Evolutionary conservation across 768 basidiomycete species (phyloP), one percentile per base, ranked within the genome.

Genomic region (Tricholoma hemisulphureum): DNA sequence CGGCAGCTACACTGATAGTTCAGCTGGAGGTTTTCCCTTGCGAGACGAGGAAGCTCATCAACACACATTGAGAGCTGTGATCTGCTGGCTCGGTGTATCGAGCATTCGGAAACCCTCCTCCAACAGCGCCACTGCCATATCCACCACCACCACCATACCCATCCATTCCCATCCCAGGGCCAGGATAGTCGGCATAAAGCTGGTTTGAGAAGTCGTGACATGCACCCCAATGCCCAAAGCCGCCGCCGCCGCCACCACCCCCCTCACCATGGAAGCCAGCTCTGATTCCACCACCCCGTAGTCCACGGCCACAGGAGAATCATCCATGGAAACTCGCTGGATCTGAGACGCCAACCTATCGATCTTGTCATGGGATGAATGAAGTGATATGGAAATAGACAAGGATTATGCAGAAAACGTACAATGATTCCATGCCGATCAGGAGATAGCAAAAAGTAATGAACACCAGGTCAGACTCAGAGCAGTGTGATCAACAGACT

Each of bases 41-140:
- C n/a, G n/a, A 6, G 20, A 14, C 2, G 5, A 45, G 11, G 23
- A 32, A 24, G 24, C 23, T 46, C n/a, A 11, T n/a, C 13, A 11
- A 87, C 96, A 72, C 71, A 97, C 96, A 72, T 99, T 99, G 74
- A 93, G 88, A 65, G 98, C 95, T 85, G 96, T 91, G 68, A 99
- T 98, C 77, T 99, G 96, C 71, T 94, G 91, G 69, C 89, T 95
- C 87, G 13, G 74, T 69, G 61, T 77, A 83, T 14, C 72, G 72
- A 4, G 68, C 69, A 35, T 66, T 65, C 53, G 65, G 69, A 37
- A 62, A 62, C n/a, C 69, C 75, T 13, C 67, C 77, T 0, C 67
- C 76, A n/a, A 67, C 72, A 13, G 65, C 71, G 5, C 70, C 76
- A 11, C 65, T 74, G 23, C 64, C 74, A 21, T 71, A 73, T 4